Evolutionary conservation across 2,329 filamentous ascomycete genomes (phyloP).

Genomic region (Aspergillus candidus): DNA sequence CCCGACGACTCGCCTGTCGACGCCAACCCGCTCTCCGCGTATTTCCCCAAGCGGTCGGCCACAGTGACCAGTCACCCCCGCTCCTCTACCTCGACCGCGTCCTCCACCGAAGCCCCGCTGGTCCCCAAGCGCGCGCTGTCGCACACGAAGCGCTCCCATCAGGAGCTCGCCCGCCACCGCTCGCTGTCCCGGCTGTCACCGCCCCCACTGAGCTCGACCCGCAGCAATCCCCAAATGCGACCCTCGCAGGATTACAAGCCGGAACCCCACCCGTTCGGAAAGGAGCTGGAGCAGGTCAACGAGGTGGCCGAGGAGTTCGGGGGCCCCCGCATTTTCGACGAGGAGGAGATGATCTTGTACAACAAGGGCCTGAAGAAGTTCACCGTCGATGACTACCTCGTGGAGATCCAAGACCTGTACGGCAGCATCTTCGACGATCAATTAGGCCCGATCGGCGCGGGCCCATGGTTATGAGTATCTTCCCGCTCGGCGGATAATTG

Average conservation of each 20-base stretch:
- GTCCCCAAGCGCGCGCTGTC: conserved; percentile 76
- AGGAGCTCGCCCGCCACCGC: conserved; percentile 64
- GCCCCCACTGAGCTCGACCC: conserved; percentile 34
- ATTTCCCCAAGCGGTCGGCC: conserved; percentile 63
- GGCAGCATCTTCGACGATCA: conserved; percentile 53
- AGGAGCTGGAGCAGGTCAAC: conserved; percentile 84
- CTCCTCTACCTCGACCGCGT: conserved; percentile 41
- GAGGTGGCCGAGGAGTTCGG: conserved; percentile 88
- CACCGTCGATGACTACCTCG: conserved; percentile 74
- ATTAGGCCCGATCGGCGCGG: conserved; percentile 27
- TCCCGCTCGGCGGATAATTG: neutral
- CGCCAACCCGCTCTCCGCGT: conserved; percentile 52
- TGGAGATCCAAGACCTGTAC: conserved; percentile 68
- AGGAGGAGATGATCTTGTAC: conserved; percentile 66
- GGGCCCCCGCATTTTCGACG: conserved; percentile 57
- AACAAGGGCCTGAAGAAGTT: conserved; percentile 67
- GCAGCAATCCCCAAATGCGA: conserved; percentile 29
- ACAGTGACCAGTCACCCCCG: conserved; percentile 56
- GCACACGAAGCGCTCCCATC: conserved; percentile 82
- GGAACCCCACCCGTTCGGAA: conserved; percentile 68
- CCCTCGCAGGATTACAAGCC: conserved; percentile 33
- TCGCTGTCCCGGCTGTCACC: conserved; percentile 52
- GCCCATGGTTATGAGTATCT: conserved; percentile 36
- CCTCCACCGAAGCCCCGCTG: conserved; percentile 51
- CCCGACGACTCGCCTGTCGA: conserved; percentile 45